Conservation (phyloP, 148 eudicot genomes). For the Linanthus parryae region DNA sequence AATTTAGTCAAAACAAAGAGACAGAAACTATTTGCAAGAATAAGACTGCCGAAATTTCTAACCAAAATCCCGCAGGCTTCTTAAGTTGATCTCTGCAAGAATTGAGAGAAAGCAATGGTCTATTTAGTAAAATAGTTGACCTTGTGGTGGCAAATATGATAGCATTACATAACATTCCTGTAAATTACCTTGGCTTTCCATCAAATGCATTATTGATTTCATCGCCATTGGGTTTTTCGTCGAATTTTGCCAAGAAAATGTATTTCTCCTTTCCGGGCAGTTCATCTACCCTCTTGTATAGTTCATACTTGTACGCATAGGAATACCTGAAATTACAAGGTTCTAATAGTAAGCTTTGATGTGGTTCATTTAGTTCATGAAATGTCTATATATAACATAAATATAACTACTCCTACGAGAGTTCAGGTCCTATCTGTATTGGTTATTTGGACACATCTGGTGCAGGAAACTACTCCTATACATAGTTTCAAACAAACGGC, state of each 20-base stretch:
- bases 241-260: constrained; percentile 52
- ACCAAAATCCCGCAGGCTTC: constrained; percentile 53
- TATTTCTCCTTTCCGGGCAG: constrained; percentile 70
- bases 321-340: constrained; percentile 49
- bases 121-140: neutral
- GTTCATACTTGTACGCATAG: constrained; percentile 63
- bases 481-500: no score
- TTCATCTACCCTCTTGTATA: constrained; percentile 87
- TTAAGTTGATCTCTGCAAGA: constrained; percentile 48
- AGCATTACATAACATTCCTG: neutral
- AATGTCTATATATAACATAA: no score
- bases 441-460: no score
- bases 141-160: neutral
- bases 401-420: no score
- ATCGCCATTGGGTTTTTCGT: constrained; percentile 51
- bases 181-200: constrained; percentile 60
- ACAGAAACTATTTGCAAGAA: neutral
- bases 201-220: constrained; percentile 70
- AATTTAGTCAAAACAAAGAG: constrained; percentile 7
- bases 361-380: no score
- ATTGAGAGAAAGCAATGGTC: constrained; percentile 1
- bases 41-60: constrained; percentile 10
- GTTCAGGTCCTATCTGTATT: no score
- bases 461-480: no score
- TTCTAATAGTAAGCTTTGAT: no score